These are phyloP conservation scores for Sarocladiaceae sp. DNA, from an alignment of 2,329 filamentous ascomycete species.

Conservation along the genomic window DNA sequence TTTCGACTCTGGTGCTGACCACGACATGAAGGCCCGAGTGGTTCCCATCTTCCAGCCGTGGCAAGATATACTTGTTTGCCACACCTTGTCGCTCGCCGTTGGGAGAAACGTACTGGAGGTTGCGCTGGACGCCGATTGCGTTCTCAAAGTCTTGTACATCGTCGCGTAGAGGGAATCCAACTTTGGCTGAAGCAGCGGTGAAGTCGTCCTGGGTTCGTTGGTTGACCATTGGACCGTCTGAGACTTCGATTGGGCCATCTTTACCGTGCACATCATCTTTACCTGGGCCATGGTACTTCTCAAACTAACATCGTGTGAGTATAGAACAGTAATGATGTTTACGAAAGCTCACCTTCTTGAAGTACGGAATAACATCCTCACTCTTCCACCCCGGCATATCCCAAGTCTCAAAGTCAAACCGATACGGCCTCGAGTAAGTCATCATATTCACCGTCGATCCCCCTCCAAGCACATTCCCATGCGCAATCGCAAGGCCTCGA, in stretches of 20 bases:
- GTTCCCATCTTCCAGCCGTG: conserved; percentile 39
- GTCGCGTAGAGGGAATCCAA: conserved; percentile 47
- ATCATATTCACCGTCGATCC: conserved; percentile 29
- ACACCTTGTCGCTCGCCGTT: conserved; percentile 45
- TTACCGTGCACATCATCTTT: conserved; percentile 44
- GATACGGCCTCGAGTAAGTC: conserved; percentile 28
- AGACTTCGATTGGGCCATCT: conserved; percentile 52
- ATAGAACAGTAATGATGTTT: not conserved
- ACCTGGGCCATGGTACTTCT: conserved; percentile 50
- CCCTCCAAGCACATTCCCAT: conserved; percentile 24
- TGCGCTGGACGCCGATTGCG: conserved; percentile 25
- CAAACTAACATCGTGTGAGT: conserved; percentile 30
- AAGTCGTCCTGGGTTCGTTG: conserved; percentile 41
- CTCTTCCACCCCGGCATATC: conserved; percentile 27
- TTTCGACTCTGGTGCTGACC: conserved; percentile 27
- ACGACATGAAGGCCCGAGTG: conserved; percentile 51
- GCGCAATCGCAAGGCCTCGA: conserved; percentile 21
- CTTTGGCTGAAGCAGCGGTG: conserved; percentile 37
- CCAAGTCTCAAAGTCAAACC: conserved; percentile 29
- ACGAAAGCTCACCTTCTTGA: conserved; percentile 23
- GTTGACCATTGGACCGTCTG: conserved; percentile 41
- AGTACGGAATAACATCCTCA: conserved; percentile 25
- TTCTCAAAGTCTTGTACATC: conserved; percentile 49
- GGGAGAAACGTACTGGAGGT: conserved; percentile 34
- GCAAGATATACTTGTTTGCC: conserved; percentile 48